A percentile compares a stretch with the other conserved stretches of the same genome.
These are phyloP conservation scores for Ogataea ramenticola DNA, from an alignment of 805 yeast genomes.

Conservation along the genomic window DNA sequence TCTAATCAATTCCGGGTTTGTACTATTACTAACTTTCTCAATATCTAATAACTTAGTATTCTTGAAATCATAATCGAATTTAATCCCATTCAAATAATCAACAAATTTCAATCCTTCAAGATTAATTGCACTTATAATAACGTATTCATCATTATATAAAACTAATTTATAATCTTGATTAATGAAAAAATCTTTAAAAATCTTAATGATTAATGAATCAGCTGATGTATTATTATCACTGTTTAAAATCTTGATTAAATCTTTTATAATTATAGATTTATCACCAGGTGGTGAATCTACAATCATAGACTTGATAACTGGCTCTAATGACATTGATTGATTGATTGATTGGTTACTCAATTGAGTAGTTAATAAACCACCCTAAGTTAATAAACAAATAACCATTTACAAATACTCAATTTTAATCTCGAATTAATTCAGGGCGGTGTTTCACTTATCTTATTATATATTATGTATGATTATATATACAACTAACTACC, in stretches of 20 bases:
- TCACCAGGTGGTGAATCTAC: constrained; percentile 55
- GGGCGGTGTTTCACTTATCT: too few species aligned
- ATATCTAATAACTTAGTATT: constrained; percentile 43
- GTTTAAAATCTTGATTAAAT: constrained; percentile 20
- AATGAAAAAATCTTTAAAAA: constrained; percentile 19
- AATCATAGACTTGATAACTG: constrained; percentile 27
- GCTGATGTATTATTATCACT: constrained; percentile 14
- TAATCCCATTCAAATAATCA: constrained; percentile 41
- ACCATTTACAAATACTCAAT: too few species aligned
- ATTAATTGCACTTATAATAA: constrained; percentile 44
- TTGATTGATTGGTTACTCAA: neutral
- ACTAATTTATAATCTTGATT: constrained; percentile 26
- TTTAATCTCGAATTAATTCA: too few species aligned
- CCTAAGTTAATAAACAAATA: too few species aligned
- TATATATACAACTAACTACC: too few species aligned
- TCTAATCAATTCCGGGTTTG: constrained; percentile 7
- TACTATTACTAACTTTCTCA: constrained; percentile 21
- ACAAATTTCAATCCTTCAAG: constrained; percentile 42
- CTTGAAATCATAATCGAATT: constrained; percentile 55
- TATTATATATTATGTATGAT: too few species aligned
- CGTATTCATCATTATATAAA: constrained; percentile 17
- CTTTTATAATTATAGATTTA: constrained; percentile 24
- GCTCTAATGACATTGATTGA: constrained; percentile 12
- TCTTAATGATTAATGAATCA: constrained; percentile 16
- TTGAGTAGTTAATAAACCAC: too few species aligned